Conservation (phyloP, 2,329 filamentous ascomycete genomes). For the Myotisia sp. region DNA sequence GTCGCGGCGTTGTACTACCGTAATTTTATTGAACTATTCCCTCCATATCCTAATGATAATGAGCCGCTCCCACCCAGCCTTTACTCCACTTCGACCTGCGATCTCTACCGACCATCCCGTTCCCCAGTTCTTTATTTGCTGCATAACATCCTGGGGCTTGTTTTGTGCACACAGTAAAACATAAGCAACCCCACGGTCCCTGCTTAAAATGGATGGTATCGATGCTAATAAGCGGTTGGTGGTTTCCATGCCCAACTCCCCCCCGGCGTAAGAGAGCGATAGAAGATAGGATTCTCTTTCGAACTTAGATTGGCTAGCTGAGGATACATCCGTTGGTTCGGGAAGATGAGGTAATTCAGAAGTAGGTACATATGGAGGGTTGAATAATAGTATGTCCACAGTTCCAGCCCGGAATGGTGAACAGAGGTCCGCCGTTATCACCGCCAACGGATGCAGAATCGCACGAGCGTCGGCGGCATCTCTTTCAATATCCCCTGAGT, state of each 20-base stretch:
- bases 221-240: slow-evolving; percentile 63
- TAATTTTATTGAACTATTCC: slow-evolving; percentile 9
- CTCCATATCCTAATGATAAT: slow-evolving; percentile 79
- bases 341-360: slow-evolving; percentile 47
- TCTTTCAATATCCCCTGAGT: too few relatives aligned
- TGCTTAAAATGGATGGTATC: slow-evolving; percentile 50
- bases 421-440: slow-evolving; percentile 56
- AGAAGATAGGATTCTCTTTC: slow-evolving; percentile 73
- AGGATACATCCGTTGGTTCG: not conserved
- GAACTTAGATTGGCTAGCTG: slow-evolving; percentile 34
- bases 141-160: slow-evolving; percentile 59
- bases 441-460: slow-evolving; percentile 46
- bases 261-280: slow-evolving; percentile 77
- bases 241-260: slow-evolving; percentile 82
- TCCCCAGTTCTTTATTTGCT: slow-evolving; percentile 45
- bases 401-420: slow-evolving; percentile 42
- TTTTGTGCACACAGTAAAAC: slow-evolving; percentile 84
- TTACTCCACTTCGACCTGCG: slow-evolving; percentile 69
- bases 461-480: slow-evolving; percentile 13
- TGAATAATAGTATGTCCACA: slow-evolving; percentile 84
- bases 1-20: too few relatives aligned
- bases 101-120: slow-evolving; percentile 57
- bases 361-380: slow-evolving; percentile 92
- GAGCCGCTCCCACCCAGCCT: slow-evolving; percentile 88
- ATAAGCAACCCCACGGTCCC: slow-evolving; percentile 64